Conservation (phyloP, 1,139 yeast genomes). For the Geotrichum europaeum region DNA sequence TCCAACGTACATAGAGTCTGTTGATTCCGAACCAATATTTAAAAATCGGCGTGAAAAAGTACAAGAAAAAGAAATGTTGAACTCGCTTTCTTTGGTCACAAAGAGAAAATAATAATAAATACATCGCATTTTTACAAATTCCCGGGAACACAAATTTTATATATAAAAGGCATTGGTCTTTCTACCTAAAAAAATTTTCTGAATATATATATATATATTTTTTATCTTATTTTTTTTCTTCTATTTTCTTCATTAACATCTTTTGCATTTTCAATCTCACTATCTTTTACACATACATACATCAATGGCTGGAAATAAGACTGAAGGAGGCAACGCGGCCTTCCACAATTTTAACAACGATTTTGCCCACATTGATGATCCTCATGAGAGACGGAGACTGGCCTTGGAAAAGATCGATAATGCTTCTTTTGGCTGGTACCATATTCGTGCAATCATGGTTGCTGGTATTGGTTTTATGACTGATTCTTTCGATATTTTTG, state of each 20-base stretch:
- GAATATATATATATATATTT: neutral
- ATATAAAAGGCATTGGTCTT: neutral
- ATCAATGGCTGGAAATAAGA: constrained; percentile 27
- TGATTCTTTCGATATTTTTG: constrained; percentile 87
- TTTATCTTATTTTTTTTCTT: neutral
- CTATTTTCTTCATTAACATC: neutral
- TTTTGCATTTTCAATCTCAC: neutral
- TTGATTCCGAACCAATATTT: neutral
- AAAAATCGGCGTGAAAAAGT: neutral
- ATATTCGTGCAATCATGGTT: constrained; percentile 75
- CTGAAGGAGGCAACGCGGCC: constrained; percentile 81
- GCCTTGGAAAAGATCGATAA: constrained; percentile 86
- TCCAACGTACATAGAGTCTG: neutral
- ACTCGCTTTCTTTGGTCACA: neutral
- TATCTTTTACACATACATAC: neutral
- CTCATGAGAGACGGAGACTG: constrained; percentile 81
- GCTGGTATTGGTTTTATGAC: constrained; percentile 95
- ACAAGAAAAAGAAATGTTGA: neutral
- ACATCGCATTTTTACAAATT: neutral
- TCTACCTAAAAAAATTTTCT: neutral
- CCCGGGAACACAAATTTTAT: neutral
- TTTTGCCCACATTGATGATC: constrained; percentile 79
- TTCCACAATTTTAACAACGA: constrained; percentile 82
- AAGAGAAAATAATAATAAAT: too few relatives aligned
- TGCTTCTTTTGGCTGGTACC: constrained; percentile 83